These are phyloP conservation scores for Aspergillus incahuasiensis DNA, from an alignment of 495 filamentous ascomycete genomes.

Conservation along the genomic window DNA sequence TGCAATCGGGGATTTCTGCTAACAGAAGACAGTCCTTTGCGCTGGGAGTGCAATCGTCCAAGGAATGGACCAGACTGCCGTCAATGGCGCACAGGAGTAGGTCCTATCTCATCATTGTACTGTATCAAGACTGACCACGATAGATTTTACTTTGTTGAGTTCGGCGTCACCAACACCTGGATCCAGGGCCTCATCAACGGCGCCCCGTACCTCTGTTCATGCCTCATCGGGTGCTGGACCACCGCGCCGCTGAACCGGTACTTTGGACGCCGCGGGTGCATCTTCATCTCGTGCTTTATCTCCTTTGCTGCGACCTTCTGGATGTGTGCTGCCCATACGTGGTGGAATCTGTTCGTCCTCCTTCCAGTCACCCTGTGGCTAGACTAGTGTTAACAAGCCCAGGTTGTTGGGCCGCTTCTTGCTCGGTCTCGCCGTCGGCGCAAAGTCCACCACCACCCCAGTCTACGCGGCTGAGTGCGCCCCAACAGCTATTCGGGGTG, in stretches of 20 bases:
- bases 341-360: slow-evolving; percentile 35
- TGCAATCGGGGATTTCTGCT: neutral
- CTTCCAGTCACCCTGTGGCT: too few relatives aligned
- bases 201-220: slow-evolving; percentile 42
- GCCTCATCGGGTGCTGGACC: slow-evolving; percentile 46
- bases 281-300: slow-evolving; percentile 49
- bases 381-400: too few relatives aligned
- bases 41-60: slow-evolving; percentile 49
- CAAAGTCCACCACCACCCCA: slow-evolving; percentile 54
- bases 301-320: slow-evolving; percentile 45
- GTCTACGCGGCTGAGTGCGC: slow-evolving; percentile 56
- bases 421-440: slow-evolving; percentile 57
- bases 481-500: slow-evolving; percentile 52
- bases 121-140: neutral
- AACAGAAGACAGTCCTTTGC: slow-evolving; percentile 28
- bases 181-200: slow-evolving; percentile 41
- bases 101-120: slow-evolving; percentile 32
- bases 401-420: slow-evolving; percentile 54
- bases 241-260: slow-evolving; percentile 53
- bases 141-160: slow-evolving; percentile 19
- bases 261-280: slow-evolving; percentile 54
- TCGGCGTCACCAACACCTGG: slow-evolving; percentile 35
- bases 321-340: slow-evolving; percentile 43
- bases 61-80: slow-evolving; percentile 71
- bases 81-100: slow-evolving; percentile 62